phyloP scores from a whole-genome alignment of 257 asterid genomes.

The Asclepias syriaca region DNA sequence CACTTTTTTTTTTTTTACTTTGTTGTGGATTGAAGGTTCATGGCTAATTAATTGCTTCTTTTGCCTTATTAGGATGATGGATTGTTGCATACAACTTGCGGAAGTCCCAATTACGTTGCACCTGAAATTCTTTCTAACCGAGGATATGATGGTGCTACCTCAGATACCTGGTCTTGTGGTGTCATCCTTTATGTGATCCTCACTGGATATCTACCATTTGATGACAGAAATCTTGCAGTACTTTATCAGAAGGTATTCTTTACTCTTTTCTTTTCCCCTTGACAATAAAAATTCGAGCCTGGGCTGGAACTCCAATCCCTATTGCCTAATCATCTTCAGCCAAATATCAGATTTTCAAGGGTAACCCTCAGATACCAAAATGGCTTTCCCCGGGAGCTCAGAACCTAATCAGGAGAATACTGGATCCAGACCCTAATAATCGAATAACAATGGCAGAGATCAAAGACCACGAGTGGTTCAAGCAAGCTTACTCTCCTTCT shows the following conservation, averaged over 20 bases:
- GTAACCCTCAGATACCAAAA: conserved; percentile 77
- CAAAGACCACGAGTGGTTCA: conserved; percentile 79
- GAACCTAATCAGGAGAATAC: conserved; percentile 72
- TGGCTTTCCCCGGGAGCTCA: conserved; percentile 90
- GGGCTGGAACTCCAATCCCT: not conserved
- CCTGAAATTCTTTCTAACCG: conserved; percentile 88
- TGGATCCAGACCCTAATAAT: conserved; percentile 82
- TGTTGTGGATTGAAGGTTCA: not conserved
- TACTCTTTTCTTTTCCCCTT: not conserved
- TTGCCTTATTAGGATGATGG: conserved; percentile 67
- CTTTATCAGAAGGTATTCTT: conserved; percentile 78
- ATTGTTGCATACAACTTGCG: conserved; percentile 90
- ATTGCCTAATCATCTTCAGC: conserved; percentile 11
- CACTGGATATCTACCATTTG: conserved; percentile 93
- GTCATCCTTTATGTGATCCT: conserved; percentile 87
- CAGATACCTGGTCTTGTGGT: conserved; percentile 97
- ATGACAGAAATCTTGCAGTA: conserved; percentile 89
- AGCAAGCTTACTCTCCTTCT: conserved; percentile 59
- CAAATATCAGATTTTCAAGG: conserved; percentile 70
- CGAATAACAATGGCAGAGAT: conserved; percentile 65
- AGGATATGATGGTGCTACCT: conserved; percentile 90
- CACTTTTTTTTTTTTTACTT: not conserved
- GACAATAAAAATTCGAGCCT: not conserved
- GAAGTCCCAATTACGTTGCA: conserved; percentile 99
- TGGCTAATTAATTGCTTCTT: conserved; percentile 10